Percentiles rank a stretch among this genome's conserved stretches.
Evolutionary conservation across 352 stramenopile genomes (phyloP).

Genomic region (Phytophthora pini): DNA sequence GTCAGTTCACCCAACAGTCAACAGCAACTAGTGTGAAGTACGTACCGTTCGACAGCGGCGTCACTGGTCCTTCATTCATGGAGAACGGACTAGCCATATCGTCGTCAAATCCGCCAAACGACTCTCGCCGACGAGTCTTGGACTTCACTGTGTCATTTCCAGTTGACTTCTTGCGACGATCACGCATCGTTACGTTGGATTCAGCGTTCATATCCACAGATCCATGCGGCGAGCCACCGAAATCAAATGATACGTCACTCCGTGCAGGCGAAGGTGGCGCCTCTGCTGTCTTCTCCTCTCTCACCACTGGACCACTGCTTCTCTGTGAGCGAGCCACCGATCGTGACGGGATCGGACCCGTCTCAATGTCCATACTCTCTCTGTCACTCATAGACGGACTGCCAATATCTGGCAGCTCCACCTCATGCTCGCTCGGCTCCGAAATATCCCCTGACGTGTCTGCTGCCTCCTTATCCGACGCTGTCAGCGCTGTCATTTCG

Average conservation of each 20-base stretch:
- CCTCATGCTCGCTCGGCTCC: conserved; percentile 52
- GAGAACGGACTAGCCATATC: conserved; percentile 63
- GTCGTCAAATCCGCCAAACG: conserved; percentile 56
- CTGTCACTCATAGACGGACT: conserved; percentile 40
- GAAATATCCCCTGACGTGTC: conserved; percentile 56
- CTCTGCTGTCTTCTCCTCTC: conserved; percentile 30
- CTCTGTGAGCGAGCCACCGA: conserved; percentile 15
- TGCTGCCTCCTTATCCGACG: conserved; percentile 50
- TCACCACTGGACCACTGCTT: conserved; percentile 27
- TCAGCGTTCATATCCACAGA: conserved; percentile 37
- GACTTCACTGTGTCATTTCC: conserved; percentile 30
- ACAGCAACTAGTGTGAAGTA: not conserved
- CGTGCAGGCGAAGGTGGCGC: conserved; percentile 21
- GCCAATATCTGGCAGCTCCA: conserved; percentile 48
- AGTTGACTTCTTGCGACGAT: conserved; percentile 27
- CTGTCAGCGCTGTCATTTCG: conserved; percentile 31
- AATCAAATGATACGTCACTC: conserved; percentile 54
- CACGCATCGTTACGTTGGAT: conserved; percentile 38
- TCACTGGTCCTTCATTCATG: conserved; percentile 64
- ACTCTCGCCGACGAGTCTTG: conserved; percentile 44
- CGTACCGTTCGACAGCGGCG: conserved; percentile 70
- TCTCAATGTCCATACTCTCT: conserved; percentile 45
- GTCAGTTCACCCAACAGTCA: conserved; percentile 8
- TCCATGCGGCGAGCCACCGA: conserved; percentile 38
- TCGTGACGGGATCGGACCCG: conserved; percentile 32